Base-by-base conservation (phyloP, 805 yeast genomes). In the Candida easanensis region DNA sequence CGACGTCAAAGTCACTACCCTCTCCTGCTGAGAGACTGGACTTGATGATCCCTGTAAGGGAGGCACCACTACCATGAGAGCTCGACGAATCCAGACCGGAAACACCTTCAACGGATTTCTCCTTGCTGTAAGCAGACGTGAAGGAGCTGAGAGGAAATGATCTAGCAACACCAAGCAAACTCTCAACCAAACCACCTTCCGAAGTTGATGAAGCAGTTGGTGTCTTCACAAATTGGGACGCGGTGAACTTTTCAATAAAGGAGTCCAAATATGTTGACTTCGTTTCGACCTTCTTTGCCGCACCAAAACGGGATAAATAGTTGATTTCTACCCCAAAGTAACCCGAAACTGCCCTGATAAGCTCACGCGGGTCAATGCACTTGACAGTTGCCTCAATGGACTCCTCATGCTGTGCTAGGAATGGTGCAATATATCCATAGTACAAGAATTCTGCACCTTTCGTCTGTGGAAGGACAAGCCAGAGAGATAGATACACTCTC, bases 401-500 rank as follows among this genome's bases (percentile, higher is more conserved):
- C 6, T 35, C 33, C 42, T 71, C 71, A 46, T 73, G 66, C 23
- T 48, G 39, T 13, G 40, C 36, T 39, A 74, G 56, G 42, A 67
- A 63, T 11, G 78, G 77, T 31, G 59, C 61, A 6, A 75, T 37
- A 37, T 66, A 56, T 11, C 51, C 46, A 37, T 54, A 54, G 57
- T 73, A 75, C 7, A 75, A 33, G 39, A 59, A 61, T 8, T 66
- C 61, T 3, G 77, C 70, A 11, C 80, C 80, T 46, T 66, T 68
- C 3, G 73, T 61, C 52, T 69, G 73, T 28, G 79, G 79, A 18
- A 76, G 63, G 5, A 82, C 74, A 36, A 87, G 67, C 90, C 90
- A 84, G 11, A 75, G 55, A 25, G 77, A 71, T 33, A 77, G 56
- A 21, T 69, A 70, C 4, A 82, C 56, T 43, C 73, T 70, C 27